Evolutionary conservation across 2,329 filamentous ascomycete genomes (phyloP), one percentile per base, ranked within the genome.

Genomic region (Cladophialophora yegresii): DNA sequence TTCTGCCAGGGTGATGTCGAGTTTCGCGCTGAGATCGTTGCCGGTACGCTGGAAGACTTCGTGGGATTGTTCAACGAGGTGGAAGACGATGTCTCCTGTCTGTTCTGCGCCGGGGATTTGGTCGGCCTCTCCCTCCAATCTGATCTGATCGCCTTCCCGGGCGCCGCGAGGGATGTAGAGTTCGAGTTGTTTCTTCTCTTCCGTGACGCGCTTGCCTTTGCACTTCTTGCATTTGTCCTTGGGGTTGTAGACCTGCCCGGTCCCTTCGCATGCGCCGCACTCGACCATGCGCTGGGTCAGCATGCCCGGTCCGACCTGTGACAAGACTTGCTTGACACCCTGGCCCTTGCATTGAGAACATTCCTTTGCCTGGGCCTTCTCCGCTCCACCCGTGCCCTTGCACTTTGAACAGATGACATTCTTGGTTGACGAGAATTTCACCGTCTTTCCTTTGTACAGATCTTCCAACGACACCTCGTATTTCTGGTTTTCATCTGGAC

Each of bases 201-300:
- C 89, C 51, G 87, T 87, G 13, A 91, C 92, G 67, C 91, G 86
- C 77, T 90, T 91, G 73, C 95, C 95, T 80, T 98, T 98, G 86
- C 95, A 99, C 82, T 95, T 97, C 84, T 96, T 96, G 83, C 95
- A 99, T 75, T 92, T 91, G 74, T 99, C 95, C 82, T 98, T 98
- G 74, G 96, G 92, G 77, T 93, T 93, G 81, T 88, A 96, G 74
- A 93, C 87, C 74, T 88, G 87, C 5, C 95, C 95, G n/a, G 87
- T 85, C 36, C 93, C 93, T 65, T 88, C 84, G 79, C 95, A 99
- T 73, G 89, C 88, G 72, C 89, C 88, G 77, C 95, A 99, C 40
- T 88, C 78, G 43, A 93, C 87, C 6, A 88, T 87, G 73, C 92
- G 89, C 73, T 92, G 89, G 32, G 91, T 91, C 67, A 96, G 87